A percentile compares a stretch with the other conserved stretches of the same genome.
phyloP scores from a whole-genome alignment of 2,329 filamentous ascomycete species.

The Tolypocladium album region DNA sequence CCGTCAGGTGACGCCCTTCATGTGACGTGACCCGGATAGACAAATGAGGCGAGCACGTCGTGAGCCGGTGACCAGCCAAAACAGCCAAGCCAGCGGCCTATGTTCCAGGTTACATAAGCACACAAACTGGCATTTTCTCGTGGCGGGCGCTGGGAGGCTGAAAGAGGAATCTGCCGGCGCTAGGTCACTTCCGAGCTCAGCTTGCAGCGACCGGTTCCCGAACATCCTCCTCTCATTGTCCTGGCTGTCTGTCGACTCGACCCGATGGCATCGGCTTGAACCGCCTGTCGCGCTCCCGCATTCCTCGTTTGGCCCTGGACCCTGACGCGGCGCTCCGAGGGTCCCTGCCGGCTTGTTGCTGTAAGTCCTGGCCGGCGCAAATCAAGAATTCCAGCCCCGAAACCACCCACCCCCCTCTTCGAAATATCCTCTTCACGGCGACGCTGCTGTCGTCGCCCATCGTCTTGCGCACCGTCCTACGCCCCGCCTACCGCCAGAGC shows the following conservation, averaged over 20 bases:
- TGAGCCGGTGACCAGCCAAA: not conserved
- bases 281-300: not conserved
- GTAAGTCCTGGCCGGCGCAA: constrained; percentile 7
- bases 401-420: not conserved
- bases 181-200: constrained; percentile 12
- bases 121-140: constrained; percentile 8
- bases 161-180: constrained; percentile 12
- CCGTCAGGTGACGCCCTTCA: not conserved
- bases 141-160: constrained; percentile 5
- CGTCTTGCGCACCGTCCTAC: not conserved
- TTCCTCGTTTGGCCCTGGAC: not conserved
- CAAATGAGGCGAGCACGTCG: not conserved
- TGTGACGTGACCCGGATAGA: not conserved
- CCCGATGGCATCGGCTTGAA: constrained; percentile 10
- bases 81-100: not conserved
- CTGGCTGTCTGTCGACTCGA: constrained; percentile 5
- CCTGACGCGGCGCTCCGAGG: constrained; percentile 2
- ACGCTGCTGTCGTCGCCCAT: not conserved
- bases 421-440: not conserved
- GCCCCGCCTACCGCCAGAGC: not conserved
- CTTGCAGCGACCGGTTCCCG: not conserved
- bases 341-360: constrained; percentile 4
- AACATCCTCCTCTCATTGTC: not conserved
- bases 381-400: constrained; percentile 5
- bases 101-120: constrained; percentile 8